Base-by-base conservation (phyloP, 164 flowering plant genomes). In the Pachysandra terminalis region DNA sequence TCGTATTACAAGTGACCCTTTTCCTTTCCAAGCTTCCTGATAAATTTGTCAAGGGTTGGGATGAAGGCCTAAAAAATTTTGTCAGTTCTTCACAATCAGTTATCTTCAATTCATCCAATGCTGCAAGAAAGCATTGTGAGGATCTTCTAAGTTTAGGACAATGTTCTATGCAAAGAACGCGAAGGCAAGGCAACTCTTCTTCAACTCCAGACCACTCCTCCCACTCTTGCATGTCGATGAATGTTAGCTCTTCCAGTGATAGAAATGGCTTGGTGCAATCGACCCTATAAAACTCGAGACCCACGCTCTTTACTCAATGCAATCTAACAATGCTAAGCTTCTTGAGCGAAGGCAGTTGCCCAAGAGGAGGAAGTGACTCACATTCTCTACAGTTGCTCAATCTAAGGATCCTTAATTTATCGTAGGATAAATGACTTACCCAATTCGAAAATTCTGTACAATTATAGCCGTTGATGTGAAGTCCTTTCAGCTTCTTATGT, bases 361-460 rank as follows among this genome's bases (percentile, higher is more conserved):
- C 82, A 16, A 78, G 70, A 10, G 77, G 56, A 13, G 81, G 85
- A 25, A 78, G 56, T 25, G 8, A 61, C 0, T 0, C 6, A 41
- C 82, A 74, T 12, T 59, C 24, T 15, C n/a, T 37, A 35, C 79
- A 76, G 17, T 53, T n/a, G 0, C 0, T 9, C 0, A 82, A 51
- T 0, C 2, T 19, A 6, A 82, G 9, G 0, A 10, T 13, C 10
- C 13, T 65, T 19, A 80, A 14, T 27, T 66, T 49, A 3, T 51
- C 25, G 23, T 70, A 80, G 19, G 66, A 62, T 0, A 64, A n/a
- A 58, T 72, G 54, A 28, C 71, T 76, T 19, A 78, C 5, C 82
- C 85, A 82, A 32, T 1, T 35, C 28, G 86, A 78, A 49, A 78
- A 78, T 5, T 19, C 51, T 2, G 3, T 56, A 1, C 81, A 78